A percentile compares a stretch with the other conserved stretches of the same genome.
phyloP scores from a whole-genome alignment of 2,329 filamentous ascomycete genomes.

The Penicillium sp. region DNA sequence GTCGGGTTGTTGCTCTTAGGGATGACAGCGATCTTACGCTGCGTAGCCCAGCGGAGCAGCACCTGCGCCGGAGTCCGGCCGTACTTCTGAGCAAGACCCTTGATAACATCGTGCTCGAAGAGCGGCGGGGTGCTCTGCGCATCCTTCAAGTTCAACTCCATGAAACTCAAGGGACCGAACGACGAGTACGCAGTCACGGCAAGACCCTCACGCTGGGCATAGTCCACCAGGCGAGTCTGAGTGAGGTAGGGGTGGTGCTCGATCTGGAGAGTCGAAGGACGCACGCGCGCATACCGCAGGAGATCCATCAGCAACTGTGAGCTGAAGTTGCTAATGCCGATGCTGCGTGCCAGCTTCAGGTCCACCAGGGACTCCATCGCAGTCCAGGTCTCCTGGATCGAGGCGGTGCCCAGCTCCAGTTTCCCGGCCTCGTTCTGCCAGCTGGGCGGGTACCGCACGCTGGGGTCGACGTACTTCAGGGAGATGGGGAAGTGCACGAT shows the following conservation, averaged over 20 bases:
- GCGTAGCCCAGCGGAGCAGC: slow-evolving; percentile 82
- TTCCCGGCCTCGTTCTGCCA: slow-evolving; percentile 66
- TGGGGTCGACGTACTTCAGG: slow-evolving; percentile 79
- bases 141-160: slow-evolving; percentile 71
- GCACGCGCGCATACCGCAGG: slow-evolving; percentile 71
- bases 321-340: slow-evolving; percentile 83
- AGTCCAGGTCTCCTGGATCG: slow-evolving; percentile 77
- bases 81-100: slow-evolving; percentile 65
- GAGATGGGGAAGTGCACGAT: slow-evolving; percentile 87
- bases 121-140: slow-evolving; percentile 65
- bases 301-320: slow-evolving; percentile 74
- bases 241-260: slow-evolving; percentile 89
- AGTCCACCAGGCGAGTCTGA: slow-evolving; percentile 67
- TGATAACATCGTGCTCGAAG: slow-evolving; percentile 67
- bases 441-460: slow-evolving; percentile 74
- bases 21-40: slow-evolving; percentile 76
- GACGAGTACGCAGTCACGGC: slow-evolving; percentile 79
- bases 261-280: slow-evolving; percentile 76
- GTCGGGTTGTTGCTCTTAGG: slow-evolving; percentile 68
- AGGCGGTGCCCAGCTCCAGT: slow-evolving; percentile 64
- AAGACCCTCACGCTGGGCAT: slow-evolving; percentile 68
- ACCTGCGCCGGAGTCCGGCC: slow-evolving; percentile 75
- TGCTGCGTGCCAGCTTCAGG: slow-evolving; percentile 66
- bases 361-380: slow-evolving; percentile 75
- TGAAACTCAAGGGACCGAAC: slow-evolving; percentile 75